Evolutionary conservation across 2,329 filamentous ascomycete genomes (phyloP), one percentile per base, ranked within the genome.

Genomic region (Hansfordia pulvinata): DNA sequence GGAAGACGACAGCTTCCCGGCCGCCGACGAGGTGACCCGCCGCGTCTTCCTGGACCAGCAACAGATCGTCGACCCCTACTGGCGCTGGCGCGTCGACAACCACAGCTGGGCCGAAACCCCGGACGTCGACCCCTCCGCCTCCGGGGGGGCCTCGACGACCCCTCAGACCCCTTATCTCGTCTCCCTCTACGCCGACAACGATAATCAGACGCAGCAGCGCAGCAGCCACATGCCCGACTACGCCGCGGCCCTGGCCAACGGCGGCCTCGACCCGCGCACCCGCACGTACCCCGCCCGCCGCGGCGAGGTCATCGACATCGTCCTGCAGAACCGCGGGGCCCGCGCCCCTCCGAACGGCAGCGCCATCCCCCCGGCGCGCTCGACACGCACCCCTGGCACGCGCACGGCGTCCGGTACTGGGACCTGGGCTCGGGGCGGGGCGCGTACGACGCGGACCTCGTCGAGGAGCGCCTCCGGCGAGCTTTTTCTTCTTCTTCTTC

Each of bases 161-260:
- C 41, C 44, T 3, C 23, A 40, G 8, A 43, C 47, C 7, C 60
- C 60, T 0, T 62, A 62, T 35, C 50, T 64, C 3, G 52, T 62
- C 14, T 42, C 52, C 25, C 52, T 63, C 16, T 63, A 62, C 44
- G 42, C 51, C 22, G n/a, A n/a, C n/a, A n/a, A n/a, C n/a, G n/a
- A n/a, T n/a, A 46, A 54, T 24, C 52, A 42, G 19, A 22, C 26
- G 14, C 19, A 30, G 5, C 32, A 38, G 16, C 44, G n/a, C n/a
- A n/a, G n/a, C n/a, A n/a, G n/a, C n/a, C n/a, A n/a, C n/a, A n/a
- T 60, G 28, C 60, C 60, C 3, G 47, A 54, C 33, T 58, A 59
- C 39, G 45, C 49, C 2, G 49, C 47, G 7, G 59, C 60, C 0
- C 25, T 62, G 1, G 33, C 31, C 5, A 53, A 59, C 35, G 38